Evolutionary conservation across 2,329 filamentous ascomycete species (phyloP), one percentile per base, ranked within the genome.

Genomic region (Tothia fuscella): DNA sequence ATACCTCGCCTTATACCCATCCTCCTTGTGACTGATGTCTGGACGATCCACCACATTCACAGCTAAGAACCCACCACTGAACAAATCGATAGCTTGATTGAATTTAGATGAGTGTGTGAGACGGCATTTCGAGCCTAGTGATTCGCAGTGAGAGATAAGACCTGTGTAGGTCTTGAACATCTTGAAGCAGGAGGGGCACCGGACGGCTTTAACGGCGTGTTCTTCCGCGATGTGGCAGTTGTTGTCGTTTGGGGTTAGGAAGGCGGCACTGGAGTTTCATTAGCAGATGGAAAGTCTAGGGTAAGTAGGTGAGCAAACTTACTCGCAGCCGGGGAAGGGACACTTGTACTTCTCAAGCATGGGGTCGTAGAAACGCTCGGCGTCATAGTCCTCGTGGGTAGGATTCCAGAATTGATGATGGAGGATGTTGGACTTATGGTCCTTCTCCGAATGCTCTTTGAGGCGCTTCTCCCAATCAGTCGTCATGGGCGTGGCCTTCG

Each of bases 321-420:
- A 25, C 29, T 24, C 30, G 66, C 77, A 80, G 3, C 54, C 49
- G 1, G 49, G 47, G 42, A 71, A 65, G 0, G 76, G 76, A 42
- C 77, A 81, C 41, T 56, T 61, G 57, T 66, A 81, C 37, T 59
- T 62, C 34, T 58, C 53, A 1, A 62, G 57, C 22, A 65, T 54
- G 0, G 55, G 40, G 30, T 68, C 58, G 42, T 53, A 66, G 59
- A 76, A 78, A 5, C 58, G 56, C 2, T 61, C 56, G 1, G 63
- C 55, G 31, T 70, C 63, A 56, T 72, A 79, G 7, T 61, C 56
- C 1, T 55, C 55, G 38, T 65, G 61, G 3, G 61, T 48, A 0
- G 76, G 75, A 43, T 79, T 65, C 60, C 61, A 66, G 48, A 64
- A 64, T 10, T 57, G 59, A 2, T 49, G 51, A n/a, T 49, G 49